A percentile compares a stretch with the other conserved stretches of the same genome.
Evolutionary conservation across 441 rosid genomes (phyloP).

Genomic region (Brassica hybrid): DNA sequence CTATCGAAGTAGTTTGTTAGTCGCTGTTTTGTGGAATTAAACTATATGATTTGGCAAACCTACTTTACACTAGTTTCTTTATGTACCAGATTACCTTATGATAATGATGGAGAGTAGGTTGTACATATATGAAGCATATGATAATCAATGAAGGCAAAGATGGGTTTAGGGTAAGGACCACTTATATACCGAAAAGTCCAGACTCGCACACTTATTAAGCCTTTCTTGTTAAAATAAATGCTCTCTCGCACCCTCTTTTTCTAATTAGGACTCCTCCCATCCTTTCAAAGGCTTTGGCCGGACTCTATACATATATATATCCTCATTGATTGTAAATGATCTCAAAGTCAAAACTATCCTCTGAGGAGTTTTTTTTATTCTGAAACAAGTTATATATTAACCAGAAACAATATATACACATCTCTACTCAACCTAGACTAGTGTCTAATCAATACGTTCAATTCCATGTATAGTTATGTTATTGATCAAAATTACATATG

Average conservation of each 20-base stretch:
- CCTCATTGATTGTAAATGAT: slow-evolving; percentile 4
- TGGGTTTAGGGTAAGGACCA: slow-evolving; percentile 43
- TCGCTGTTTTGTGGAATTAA: slow-evolving; percentile 31
- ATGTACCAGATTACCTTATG: slow-evolving; percentile 32
- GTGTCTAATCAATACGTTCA: not conserved
- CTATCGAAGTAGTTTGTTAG: slow-evolving; percentile 17
- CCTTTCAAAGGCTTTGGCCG: slow-evolving; percentile 4
- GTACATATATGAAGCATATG: slow-evolving; percentile 29
- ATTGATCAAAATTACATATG: not conserved
- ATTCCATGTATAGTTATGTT: not conserved
- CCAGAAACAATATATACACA: not conserved
- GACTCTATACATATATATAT: not conserved
- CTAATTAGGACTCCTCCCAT: slow-evolving; percentile 14
- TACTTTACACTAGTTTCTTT: slow-evolving; percentile 23
- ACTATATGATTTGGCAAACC: slow-evolving; percentile 9
- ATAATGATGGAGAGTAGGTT: slow-evolving; percentile 40
- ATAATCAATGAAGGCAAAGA: slow-evolving; percentile 26
- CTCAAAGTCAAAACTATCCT: not conserved
- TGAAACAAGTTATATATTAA: not conserved
- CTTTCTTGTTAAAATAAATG: slow-evolving; percentile 21
- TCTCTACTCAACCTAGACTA: not conserved
- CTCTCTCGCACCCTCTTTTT: slow-evolving; percentile 33
- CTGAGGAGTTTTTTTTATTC: not conserved
- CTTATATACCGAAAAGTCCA: slow-evolving; percentile 33
- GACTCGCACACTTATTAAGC: slow-evolving; percentile 26